Conservation (phyloP, 139 green algal genomes). For the Chlorella sp. region DNA sequence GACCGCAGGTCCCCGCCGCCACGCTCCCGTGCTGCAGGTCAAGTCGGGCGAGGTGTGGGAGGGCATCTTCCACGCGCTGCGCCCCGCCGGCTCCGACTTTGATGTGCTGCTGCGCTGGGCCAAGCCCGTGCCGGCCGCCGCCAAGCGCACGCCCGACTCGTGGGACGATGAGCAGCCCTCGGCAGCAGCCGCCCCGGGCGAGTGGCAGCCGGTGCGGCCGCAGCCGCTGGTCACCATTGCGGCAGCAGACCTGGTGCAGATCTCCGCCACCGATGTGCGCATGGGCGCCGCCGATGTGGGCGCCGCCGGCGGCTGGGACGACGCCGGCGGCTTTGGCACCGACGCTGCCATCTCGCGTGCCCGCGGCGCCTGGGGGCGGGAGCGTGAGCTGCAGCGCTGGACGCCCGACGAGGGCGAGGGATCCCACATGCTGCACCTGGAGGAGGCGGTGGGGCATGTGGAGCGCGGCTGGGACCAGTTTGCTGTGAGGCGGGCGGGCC, state of each 20-base stretch:
- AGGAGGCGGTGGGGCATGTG: conserved; percentile 39
- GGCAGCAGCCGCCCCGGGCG: not conserved
- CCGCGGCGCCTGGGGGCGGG: conserved; percentile 58
- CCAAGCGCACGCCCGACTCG: too few species aligned
- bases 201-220: conserved; percentile 2
- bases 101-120: conserved; percentile 69
- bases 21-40: conserved; percentile 41
- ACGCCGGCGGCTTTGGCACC: conserved; percentile 74
- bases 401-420: conserved; percentile 57
- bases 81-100: conserved; percentile 33
- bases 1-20: too few species aligned
- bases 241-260: conserved; percentile 53
- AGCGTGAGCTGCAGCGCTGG: conserved; percentile 83
- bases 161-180: not conserved
- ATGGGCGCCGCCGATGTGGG: conserved; percentile 71
- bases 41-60: conserved; percentile 70
- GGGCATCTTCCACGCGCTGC: conserved; percentile 74
- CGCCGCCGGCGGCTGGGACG: conserved; percentile 30
- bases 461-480: conserved; percentile 91
- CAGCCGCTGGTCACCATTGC: conserved; percentile 39
- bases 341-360: conserved; percentile 80
- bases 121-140: not conserved
- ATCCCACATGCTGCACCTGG: conserved; percentile 6
- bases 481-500: conserved; percentile 33
- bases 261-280: conserved; percentile 75